phyloP scores from a whole-genome alignment of 148 eudicot genomes.

The Heliamphora exappendiculata region DNA sequence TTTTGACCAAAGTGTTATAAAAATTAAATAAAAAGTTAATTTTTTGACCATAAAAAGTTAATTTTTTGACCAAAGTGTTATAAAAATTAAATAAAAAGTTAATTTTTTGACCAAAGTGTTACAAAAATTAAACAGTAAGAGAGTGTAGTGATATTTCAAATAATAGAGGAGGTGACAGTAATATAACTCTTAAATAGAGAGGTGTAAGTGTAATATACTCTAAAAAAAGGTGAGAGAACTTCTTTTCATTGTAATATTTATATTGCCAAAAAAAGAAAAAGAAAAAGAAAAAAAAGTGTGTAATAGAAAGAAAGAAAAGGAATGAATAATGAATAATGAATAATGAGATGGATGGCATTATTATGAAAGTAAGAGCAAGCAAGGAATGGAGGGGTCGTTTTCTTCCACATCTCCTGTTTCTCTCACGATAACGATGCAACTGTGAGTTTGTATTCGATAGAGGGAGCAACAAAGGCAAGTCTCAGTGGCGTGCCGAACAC shows the following conservation, averaged over 20 bases:
- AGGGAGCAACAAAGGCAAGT: constrained; percentile 45
- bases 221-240: background rate
- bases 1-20: too few species aligned
- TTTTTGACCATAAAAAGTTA: too few species aligned
- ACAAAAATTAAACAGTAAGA: too few species aligned
- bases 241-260: background rate
- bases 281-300: background rate
- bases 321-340: background rate
- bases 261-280: background rate
- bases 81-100: too few species aligned
- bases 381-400: constrained; percentile 31
- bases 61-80: too few species aligned
- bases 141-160: too few species aligned
- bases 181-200: too few species aligned
- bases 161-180: too few species aligned
- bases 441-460: constrained; percentile 21
- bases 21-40: too few species aligned
- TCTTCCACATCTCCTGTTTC: constrained; percentile 13
- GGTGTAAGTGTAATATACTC: too few species aligned
- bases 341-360: constrained; percentile 21
- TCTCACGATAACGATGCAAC: constrained; percentile 3
- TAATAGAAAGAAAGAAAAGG: background rate
- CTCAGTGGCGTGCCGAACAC: constrained; percentile 63
- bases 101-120: too few species aligned
- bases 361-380: constrained; percentile 23